Conservation (phyloP, 345 rosid genomes). For the Gossypium turneri region DNA sequence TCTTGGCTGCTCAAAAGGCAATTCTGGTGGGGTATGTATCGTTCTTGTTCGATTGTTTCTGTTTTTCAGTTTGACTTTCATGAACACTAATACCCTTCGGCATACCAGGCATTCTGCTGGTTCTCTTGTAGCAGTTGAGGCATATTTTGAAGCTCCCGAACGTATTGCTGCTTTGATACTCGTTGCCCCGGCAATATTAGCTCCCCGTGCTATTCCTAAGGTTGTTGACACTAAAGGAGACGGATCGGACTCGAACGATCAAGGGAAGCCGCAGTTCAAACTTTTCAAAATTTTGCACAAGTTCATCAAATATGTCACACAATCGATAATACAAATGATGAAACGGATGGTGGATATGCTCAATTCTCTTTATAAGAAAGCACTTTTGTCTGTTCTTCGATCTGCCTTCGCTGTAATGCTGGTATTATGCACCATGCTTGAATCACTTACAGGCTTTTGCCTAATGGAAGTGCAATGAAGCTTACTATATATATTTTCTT, state of each 20-base stretch:
- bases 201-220: constrained; percentile 39
- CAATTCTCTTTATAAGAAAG: constrained; percentile 54
- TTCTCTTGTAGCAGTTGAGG: constrained; percentile 67
- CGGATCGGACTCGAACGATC: constrained; percentile 16
- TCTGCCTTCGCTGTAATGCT: constrained; percentile 65
- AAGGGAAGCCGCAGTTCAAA: constrained; percentile 25
- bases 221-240: constrained; percentile 29
- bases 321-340: constrained; percentile 30
- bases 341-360: constrained; percentile 52
- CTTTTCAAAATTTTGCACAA: constrained; percentile 36
- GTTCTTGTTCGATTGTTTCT: background rate
- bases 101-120: constrained; percentile 82
- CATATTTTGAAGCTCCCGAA: constrained; percentile 91
- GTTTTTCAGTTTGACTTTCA: background rate
- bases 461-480: background rate
- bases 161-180: constrained; percentile 81
- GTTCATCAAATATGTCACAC: constrained; percentile 28
- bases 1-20: constrained; percentile 64
- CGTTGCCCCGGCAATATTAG: constrained; percentile 86
- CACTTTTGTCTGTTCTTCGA: constrained; percentile 49
- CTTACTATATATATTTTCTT: constrained; percentile 9
- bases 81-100: constrained; percentile 4
- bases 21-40: constrained; percentile 72
- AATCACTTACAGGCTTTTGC: background rate
- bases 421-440: constrained; percentile 35